Conservation (phyloP, 1,284 basidiomycete genomes). For the Sutorius eximius region DNA sequence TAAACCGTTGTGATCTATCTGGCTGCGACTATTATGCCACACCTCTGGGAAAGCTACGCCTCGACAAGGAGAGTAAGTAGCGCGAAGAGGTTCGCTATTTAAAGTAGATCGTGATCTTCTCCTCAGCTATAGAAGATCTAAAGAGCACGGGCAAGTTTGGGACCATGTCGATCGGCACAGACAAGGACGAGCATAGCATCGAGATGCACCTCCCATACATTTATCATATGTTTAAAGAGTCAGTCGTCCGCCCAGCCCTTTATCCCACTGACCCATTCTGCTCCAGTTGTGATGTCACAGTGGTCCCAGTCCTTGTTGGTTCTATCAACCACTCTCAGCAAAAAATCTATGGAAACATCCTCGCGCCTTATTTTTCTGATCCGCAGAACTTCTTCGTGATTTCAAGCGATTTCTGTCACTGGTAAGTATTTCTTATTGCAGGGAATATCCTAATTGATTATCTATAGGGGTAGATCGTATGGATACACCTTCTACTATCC, state of each 20-base stretch:
- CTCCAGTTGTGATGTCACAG: slow-evolving; percentile 65
- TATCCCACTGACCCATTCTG: slow-evolving; percentile 1
- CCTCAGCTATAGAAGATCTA: slow-evolving; percentile 69
- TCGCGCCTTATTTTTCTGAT: slow-evolving; percentile 79
- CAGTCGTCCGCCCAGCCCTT: slow-evolving; percentile 22
- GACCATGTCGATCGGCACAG: slow-evolving; percentile 64
- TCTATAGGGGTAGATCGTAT: slow-evolving; percentile 82
- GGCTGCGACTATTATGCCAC: slow-evolving; percentile 78
- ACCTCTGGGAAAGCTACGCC: slow-evolving; percentile 79
- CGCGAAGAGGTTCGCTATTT: neutral
- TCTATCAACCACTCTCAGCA: slow-evolving; percentile 68
- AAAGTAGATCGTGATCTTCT: slow-evolving; percentile 6
- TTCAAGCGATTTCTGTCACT: slow-evolving; percentile 98
- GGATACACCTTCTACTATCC: slow-evolving; percentile 91
- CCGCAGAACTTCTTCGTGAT: slow-evolving; percentile 86
- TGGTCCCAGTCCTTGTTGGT: slow-evolving; percentile 94
- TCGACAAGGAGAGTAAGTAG: slow-evolving; percentile 76
- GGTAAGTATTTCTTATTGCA: slow-evolving; percentile 50
- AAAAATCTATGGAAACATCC: slow-evolving; percentile 60
- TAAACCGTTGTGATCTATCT: slow-evolving; percentile 86
- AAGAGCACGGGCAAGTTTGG: slow-evolving; percentile 69
- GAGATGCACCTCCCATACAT: slow-evolving; percentile 98
- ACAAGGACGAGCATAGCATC: slow-evolving; percentile 95
- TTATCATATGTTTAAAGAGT: slow-evolving; percentile 84
- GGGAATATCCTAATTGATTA: slow-evolving; percentile 1